Percentiles rank a stretch among this genome's conserved stretches.
phyloP scores from a whole-genome alignment of 345 rosid genomes.

The Litchi chinensis region DNA sequence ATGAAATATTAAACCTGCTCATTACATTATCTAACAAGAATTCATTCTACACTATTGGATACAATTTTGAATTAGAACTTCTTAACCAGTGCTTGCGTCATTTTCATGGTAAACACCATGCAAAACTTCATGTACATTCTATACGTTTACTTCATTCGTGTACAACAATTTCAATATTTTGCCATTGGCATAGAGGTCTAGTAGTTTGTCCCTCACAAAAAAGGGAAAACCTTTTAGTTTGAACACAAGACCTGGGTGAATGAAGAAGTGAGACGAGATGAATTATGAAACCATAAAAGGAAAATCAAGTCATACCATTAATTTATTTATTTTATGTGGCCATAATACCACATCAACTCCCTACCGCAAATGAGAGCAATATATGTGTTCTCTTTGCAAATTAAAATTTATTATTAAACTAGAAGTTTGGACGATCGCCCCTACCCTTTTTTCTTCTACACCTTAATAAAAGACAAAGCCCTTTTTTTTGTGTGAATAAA shows the following conservation, averaged over 20 bases:
- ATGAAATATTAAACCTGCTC: background rate
- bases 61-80: background rate
- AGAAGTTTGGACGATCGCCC: background rate
- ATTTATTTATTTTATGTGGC: background rate
- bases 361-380: background rate
- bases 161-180: background rate
- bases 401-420: too few species aligned
- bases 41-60: background rate
- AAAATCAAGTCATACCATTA: background rate
- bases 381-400: too few species aligned
- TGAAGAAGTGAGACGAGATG: background rate
- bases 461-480: background rate
- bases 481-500: background rate
- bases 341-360: background rate
- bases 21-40: background rate
- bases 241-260: too few species aligned
- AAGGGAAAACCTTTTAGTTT: too few species aligned
- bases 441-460: background rate
- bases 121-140: background rate
- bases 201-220: too few species aligned
- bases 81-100: background rate
- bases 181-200: background rate
- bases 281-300: background rate
- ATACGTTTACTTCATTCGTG: background rate
- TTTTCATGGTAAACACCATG: background rate